Percentiles rank a stretch among this genome's conserved stretches.
Evolutionary conservation across 1,284 basidiomycete genomes (phyloP).

Genomic region (Amylostereum chailletii): DNA sequence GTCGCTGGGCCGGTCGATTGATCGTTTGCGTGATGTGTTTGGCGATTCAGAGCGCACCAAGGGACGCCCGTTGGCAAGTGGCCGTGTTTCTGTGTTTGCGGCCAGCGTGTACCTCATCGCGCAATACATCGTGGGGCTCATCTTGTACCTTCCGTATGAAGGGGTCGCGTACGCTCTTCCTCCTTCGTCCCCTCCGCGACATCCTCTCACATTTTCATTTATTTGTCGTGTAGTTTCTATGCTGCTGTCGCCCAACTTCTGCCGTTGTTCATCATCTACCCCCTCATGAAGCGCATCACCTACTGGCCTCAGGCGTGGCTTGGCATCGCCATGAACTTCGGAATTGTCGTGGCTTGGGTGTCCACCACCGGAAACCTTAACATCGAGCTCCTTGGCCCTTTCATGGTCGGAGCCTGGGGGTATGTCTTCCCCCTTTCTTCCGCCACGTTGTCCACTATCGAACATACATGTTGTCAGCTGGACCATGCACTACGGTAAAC

Average conservation of each 20-base stretch:
- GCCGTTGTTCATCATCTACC: constrained; percentile 39
- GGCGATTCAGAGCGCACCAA: constrained; percentile 31
- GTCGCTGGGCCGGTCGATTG: constrained; percentile 12
- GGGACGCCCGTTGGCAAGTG: constrained; percentile 37
- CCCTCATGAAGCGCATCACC: constrained; percentile 44
- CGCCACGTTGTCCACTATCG: constrained; percentile 15
- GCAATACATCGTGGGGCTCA: constrained; percentile 32
- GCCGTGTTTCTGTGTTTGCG: constrained; percentile 32
- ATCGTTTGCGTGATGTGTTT: not conserved
- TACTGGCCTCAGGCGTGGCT: constrained; percentile 81
- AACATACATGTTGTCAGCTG: constrained; percentile 33
- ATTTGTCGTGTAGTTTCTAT: constrained; percentile 20
- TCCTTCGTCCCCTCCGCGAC: not conserved
- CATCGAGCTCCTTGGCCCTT: constrained; percentile 21
- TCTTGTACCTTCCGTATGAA: constrained; percentile 27
- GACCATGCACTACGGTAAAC: constrained; percentile 58
- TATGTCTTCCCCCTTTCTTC: constrained; percentile 16
- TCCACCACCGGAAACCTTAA: constrained; percentile 31
- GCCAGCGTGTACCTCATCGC: constrained; percentile 30
- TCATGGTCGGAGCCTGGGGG: constrained; percentile 39
- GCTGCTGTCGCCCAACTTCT: constrained; percentile 33
- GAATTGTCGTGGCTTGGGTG: constrained; percentile 40
- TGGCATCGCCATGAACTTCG: constrained; percentile 49
- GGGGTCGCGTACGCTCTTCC: constrained; percentile 28
- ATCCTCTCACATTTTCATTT: too few species aligned